These are phyloP conservation scores for Hyphopichia burtonii DNA, from an alignment of 1,139 yeast genomes.

Conservation along the genomic window DNA sequence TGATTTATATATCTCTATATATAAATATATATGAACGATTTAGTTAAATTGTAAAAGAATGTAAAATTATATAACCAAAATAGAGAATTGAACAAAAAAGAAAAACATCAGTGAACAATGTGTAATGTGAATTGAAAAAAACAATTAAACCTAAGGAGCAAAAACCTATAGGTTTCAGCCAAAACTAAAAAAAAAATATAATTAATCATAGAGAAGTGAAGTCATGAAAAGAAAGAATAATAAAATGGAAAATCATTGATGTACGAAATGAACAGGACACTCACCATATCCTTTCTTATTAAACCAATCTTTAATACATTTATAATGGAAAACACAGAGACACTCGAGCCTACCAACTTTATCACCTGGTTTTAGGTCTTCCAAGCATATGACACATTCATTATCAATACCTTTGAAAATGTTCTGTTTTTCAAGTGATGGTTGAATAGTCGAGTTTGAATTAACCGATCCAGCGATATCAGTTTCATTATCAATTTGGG, in stretches of 20 bases:
- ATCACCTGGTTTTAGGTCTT: slow-evolving; percentile 81
- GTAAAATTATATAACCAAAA: background rate
- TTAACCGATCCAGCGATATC: slow-evolving; percentile 22
- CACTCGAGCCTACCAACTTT: slow-evolving; percentile 92
- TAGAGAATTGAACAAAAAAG: background rate
- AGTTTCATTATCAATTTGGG: slow-evolving; percentile 2
- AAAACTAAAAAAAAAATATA: background rate
- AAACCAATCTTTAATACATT: slow-evolving; percentile 90
- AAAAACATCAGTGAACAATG: background rate
- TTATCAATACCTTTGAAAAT: slow-evolving; percentile 29
- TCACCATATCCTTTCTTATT: slow-evolving; percentile 79
- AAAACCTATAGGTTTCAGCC: background rate
- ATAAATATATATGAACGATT: background rate
- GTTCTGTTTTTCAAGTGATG: slow-evolving; percentile 21
- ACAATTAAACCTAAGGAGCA: too few species aligned
- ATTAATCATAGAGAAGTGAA: too few species aligned
- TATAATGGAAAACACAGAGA: slow-evolving; percentile 88
- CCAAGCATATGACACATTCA: slow-evolving; percentile 94
- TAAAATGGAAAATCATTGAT: slow-evolving; percentile 17
- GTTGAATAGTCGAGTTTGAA: slow-evolving; percentile 23
- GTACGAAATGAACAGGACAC: slow-evolving; percentile 74
- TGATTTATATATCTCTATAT: background rate
- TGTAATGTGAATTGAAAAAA: too few species aligned
- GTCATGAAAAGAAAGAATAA: background rate
- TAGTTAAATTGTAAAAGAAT: background rate